phyloP scores from a whole-genome alignment of 768 basidiomycete genomes.

The Leccinum olivaceopallidum region DNA sequence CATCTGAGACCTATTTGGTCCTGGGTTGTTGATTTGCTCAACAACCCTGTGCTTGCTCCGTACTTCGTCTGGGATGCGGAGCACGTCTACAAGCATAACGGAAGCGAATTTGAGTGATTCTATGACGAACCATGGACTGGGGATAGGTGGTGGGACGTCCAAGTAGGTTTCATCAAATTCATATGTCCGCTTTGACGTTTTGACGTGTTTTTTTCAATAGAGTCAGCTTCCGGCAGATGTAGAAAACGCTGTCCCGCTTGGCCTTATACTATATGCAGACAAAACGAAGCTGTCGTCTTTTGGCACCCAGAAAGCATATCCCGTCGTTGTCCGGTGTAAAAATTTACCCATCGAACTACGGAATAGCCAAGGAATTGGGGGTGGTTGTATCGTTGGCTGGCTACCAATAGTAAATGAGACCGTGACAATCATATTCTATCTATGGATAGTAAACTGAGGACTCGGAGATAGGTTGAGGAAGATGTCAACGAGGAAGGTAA shows the following conservation, averaged over 20 bases:
- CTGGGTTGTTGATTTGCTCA: slow-evolving; percentile 7
- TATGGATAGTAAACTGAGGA: no score
- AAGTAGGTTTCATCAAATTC: background rate
- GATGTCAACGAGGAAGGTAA: slow-evolving; percentile 33
- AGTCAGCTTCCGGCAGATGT: slow-evolving; percentile 8
- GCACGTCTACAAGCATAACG: background rate
- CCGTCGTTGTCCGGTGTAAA: slow-evolving; percentile 34
- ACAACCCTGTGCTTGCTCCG: background rate
- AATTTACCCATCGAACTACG: slow-evolving; percentile 35
- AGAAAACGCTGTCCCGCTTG: slow-evolving; percentile 30
- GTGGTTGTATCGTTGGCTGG: background rate
- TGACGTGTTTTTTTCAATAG: background rate
- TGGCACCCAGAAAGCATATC: slow-evolving; percentile 40
- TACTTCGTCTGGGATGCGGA: slow-evolving; percentile 25
- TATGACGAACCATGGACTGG: slow-evolving; percentile 13
- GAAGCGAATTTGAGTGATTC: background rate
- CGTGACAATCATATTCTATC: no score
- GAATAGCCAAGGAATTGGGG: slow-evolving; percentile 35
- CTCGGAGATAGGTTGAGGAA: slow-evolving; percentile 16
- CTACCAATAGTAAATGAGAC: background rate
- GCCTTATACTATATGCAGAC: slow-evolving; percentile 40
- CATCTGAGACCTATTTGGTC: slow-evolving; percentile 2
- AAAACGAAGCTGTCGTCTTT: slow-evolving; percentile 41
- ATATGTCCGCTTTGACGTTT: no score
- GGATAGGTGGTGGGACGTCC: slow-evolving; percentile 10